phyloP scores from a whole-genome alignment of 305 asterid genomes.

The Plantago lanceolata region DNA sequence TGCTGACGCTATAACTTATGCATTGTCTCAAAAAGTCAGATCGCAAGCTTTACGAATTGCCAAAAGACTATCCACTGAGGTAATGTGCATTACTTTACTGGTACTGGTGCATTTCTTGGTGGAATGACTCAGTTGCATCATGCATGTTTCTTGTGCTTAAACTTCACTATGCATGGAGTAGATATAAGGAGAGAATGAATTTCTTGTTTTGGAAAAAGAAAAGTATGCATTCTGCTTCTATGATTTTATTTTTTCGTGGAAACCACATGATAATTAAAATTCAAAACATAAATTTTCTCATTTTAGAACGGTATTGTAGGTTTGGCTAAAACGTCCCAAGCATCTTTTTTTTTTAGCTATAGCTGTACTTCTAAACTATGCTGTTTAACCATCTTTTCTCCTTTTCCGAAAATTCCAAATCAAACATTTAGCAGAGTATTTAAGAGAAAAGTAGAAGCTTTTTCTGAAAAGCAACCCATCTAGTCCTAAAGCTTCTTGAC shows the following conservation, averaged over 20 bases:
- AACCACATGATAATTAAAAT: background rate
- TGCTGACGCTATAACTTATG: constrained; percentile 40
- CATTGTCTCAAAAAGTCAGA: constrained; percentile 50
- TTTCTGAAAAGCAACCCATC: constrained; percentile 3
- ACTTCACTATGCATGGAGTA: background rate
- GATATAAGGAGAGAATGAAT: background rate
- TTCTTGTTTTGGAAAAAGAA: no score
- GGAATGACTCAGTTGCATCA: constrained; percentile 2
- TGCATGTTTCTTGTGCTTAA: background rate
- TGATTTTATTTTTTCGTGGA: background rate
- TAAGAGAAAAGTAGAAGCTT: background rate
- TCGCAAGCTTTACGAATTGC: constrained; percentile 57
- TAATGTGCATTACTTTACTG: constrained; percentile 25
- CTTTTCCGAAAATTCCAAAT: background rate
- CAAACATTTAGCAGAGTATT: background rate
- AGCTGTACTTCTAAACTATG: background rate
- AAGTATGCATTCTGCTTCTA: background rate
- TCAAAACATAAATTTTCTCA: no score
- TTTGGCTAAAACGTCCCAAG: background rate
- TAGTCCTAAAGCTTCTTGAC: constrained; percentile 2
- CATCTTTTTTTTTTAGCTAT: background rate
- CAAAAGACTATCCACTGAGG: constrained; percentile 55
- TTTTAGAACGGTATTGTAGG: background rate
- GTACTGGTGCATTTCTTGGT: constrained; percentile 8
- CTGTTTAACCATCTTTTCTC: background rate